Percentiles rank a stretch among this genome's conserved stretches.
Evolutionary conservation across 441 rosid genomes (phyloP).

Genomic region (Brassica hybrid): DNA sequence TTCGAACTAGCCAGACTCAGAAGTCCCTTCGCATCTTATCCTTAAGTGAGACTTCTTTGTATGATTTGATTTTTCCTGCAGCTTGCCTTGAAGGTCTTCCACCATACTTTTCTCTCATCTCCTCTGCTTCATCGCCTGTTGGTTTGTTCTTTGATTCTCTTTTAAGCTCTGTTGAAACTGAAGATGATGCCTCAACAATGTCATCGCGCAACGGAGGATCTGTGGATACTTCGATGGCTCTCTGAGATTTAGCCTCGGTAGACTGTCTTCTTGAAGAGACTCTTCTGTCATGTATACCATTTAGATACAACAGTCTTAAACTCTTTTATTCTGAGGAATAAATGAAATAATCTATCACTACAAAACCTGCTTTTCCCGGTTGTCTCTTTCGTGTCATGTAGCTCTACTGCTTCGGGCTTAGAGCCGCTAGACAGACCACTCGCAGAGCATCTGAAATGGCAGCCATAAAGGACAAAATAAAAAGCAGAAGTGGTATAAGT

Average conservation of each 20-base stretch:
- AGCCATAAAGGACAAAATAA: background rate
- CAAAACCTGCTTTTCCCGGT: constrained; percentile 35
- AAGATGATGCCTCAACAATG: constrained; percentile 34
- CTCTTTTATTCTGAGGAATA: background rate
- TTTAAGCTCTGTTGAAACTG: constrained; percentile 28
- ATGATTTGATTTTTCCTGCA: constrained; percentile 54
- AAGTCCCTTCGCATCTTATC: constrained; percentile 57
- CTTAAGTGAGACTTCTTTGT: constrained; percentile 60
- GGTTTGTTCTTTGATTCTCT: constrained; percentile 31
- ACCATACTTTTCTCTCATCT: constrained; percentile 33
- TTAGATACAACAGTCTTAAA: constrained; percentile 22
- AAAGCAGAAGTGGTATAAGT: constrained; percentile 6
- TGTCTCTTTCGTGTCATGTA: constrained; percentile 23
- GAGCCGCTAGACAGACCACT: constrained; percentile 28
- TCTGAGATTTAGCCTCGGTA: constrained; percentile 36
- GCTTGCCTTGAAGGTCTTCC: constrained; percentile 59
- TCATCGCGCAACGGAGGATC: constrained; percentile 41
- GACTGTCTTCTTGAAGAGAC: constrained; percentile 46
- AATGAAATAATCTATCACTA: background rate
- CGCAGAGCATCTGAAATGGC: constrained; percentile 33
- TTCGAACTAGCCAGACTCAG: background rate
- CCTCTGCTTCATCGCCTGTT: constrained; percentile 41
- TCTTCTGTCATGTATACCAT: constrained; percentile 43
- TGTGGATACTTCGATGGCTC: constrained; percentile 20
- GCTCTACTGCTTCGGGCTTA: constrained; percentile 37